Evolutionary conservation across 2,329 filamentous ascomycete genomes (phyloP).

Genomic region (Curvularia sp.): DNA sequence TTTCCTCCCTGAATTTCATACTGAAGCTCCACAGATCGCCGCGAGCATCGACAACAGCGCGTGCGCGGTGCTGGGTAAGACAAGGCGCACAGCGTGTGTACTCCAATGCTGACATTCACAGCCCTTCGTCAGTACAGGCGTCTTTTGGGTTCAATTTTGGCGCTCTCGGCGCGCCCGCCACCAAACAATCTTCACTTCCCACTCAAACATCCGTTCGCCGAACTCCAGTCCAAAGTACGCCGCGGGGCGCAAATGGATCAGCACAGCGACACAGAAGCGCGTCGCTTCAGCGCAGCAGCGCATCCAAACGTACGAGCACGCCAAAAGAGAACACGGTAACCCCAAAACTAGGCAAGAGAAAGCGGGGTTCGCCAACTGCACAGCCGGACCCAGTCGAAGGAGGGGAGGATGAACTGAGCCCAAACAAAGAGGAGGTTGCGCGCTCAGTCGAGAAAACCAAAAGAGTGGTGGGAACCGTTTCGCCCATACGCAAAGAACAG

Average conservation of each 20-base stretch:
- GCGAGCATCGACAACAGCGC: constrained; percentile 63
- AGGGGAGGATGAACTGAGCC: constrained; percentile 46
- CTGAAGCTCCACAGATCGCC: constrained; percentile 52
- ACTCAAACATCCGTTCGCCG: constrained; percentile 30
- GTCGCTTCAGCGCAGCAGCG: constrained; percentile 35
- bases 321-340: constrained; percentile 31
- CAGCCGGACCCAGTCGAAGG: constrained; percentile 27
- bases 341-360: constrained; percentile 45
- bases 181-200: constrained; percentile 40
- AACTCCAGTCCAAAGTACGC: constrained; percentile 37
- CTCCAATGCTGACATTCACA: constrained; percentile 40
- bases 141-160: constrained; percentile 57
- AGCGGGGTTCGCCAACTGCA: constrained; percentile 35
- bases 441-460: constrained; percentile 39
- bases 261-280: constrained; percentile 39
- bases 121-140: constrained; percentile 56
- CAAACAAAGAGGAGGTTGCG: constrained; percentile 34
- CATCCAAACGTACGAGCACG: constrained; percentile 26
- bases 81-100: constrained; percentile 12
- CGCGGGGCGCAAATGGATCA: constrained; percentile 30
- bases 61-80: constrained; percentile 64
- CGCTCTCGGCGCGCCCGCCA: constrained; percentile 26
- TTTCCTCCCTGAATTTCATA: background rate
- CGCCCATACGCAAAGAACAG: constrained; percentile 33
- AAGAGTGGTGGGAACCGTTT: constrained; percentile 33